phyloP scores from a whole-genome alignment of 768 basidiomycete species.

The Psilocybe cubensis region DNA sequence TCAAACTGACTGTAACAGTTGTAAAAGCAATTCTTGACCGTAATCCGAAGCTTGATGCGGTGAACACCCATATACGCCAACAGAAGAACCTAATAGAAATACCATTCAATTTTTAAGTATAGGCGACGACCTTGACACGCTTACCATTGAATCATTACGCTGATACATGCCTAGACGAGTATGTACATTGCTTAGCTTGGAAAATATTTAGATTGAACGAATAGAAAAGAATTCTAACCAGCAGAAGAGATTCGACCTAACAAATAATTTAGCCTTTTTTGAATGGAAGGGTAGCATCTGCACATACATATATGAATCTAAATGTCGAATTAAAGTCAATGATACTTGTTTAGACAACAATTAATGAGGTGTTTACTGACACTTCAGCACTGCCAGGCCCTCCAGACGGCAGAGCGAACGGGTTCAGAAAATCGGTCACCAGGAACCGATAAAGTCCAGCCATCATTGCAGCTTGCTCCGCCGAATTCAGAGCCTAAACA shows the following conservation, averaged over 20 bases:
- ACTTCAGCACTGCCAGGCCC: slow-evolving; percentile 18
- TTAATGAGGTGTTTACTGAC: background rate
- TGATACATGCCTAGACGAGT: slow-evolving; percentile 1
- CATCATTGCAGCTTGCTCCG: slow-evolving; percentile 14
- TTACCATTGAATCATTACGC: slow-evolving; percentile 11
- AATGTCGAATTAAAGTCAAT: background rate
- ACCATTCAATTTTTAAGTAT: too few relatives aligned
- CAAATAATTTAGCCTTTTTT: background rate
- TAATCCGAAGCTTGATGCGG: background rate
- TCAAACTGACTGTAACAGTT: slow-evolving; percentile 5
- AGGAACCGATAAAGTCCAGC: slow-evolving; percentile 17
- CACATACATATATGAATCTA: slow-evolving; percentile 16
- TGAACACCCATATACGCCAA: slow-evolving; percentile 19
- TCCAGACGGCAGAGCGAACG: slow-evolving; percentile 9
- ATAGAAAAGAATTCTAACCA: slow-evolving; percentile 4
- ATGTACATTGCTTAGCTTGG: background rate
- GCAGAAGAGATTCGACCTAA: slow-evolving; percentile 13
- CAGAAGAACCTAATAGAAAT: slow-evolving; percentile 16
- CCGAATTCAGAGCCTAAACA: slow-evolving; percentile 11
- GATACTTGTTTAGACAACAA: background rate
- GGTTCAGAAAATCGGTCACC: slow-evolving; percentile 16
- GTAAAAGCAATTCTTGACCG: slow-evolving; percentile 7
- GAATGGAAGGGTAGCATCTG: background rate
- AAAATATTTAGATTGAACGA: background rate
- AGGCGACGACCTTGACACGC: too few relatives aligned